A percentile compares a stretch with the other conserved stretches of the same genome.
These are phyloP conservation scores for Lathyrus aphaca DNA, from an alignment of 306 rosid genomes.

Conservation along the genomic window DNA sequence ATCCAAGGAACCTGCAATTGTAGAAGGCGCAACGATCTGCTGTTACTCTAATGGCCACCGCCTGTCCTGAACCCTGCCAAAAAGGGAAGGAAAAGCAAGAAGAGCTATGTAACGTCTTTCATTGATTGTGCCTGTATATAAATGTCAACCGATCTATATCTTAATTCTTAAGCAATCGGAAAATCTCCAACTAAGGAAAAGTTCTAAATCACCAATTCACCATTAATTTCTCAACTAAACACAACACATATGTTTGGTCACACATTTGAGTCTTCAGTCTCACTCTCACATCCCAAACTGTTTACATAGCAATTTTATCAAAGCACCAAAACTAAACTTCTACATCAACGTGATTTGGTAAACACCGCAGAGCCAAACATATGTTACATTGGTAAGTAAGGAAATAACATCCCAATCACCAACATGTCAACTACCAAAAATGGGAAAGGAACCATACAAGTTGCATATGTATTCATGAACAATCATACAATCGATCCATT, in stretches of 20 bases:
- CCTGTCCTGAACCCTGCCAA: slow-evolving; percentile 94
- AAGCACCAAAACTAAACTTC: not conserved
- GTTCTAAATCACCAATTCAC: slow-evolving; percentile 11
- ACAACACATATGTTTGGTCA: not conserved
- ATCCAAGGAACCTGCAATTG: slow-evolving; percentile 96
- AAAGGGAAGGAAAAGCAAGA: slow-evolving; percentile 27
- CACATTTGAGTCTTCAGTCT: not conserved
- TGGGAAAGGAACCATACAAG: slow-evolving; percentile 11
- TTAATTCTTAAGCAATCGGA: slow-evolving; percentile 2
- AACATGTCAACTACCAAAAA: slow-evolving; percentile 13
- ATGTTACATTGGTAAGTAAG: not conserved
- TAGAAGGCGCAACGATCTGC: slow-evolving; percentile 98
- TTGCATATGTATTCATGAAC: slow-evolving; percentile 1
- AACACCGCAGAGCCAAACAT: not conserved
- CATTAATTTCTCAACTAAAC: not conserved
- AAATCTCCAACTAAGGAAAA: not conserved
- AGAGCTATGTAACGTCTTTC: not conserved
- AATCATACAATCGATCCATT: not conserved
- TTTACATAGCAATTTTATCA: not conserved
- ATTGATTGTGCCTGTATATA: slow-evolving; percentile 2
- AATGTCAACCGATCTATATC: slow-evolving; percentile 26
- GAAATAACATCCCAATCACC: slow-evolving; percentile 3
- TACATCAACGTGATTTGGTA: not conserved
- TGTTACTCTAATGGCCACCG: slow-evolving; percentile 96
- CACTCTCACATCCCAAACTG: not conserved